Evolutionary conservation across 23 red algal species (phyloP), one percentile per base, ranked within the genome.

Genomic region (Agarophyton chilense): DNA sequence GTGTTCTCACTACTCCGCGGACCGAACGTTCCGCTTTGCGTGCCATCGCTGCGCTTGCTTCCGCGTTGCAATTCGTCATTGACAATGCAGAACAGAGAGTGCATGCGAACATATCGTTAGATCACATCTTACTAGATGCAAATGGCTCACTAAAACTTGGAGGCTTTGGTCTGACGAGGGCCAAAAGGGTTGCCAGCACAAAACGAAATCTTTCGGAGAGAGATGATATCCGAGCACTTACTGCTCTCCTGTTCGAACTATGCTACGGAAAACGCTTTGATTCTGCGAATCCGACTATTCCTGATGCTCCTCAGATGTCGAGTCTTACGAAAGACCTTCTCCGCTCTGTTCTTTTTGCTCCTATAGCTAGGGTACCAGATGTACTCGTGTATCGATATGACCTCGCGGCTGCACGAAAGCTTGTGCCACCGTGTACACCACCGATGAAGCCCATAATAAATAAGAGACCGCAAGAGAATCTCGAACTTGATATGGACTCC

Each of bases 151-250:
- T 60, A 16, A 87, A 61, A 36, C 52, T 87, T 14, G 82, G 38
- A 8, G 82, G 82, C 14, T 87, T 72, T 47, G 82, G 82, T 17
- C 32, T 72, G 11, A 56, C 82, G n/a, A 51, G 82, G 43, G 64
- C 82, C 2, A 47, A 72, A 39, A 51, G 82, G 28, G 77, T 80
- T 80, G 43, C 77, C 19, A 55, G 54, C 44, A 61, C 79, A 44
- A 61, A 65, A 45, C 29, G 55, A 83, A 83, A 83, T 5, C 79
- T 89, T 53, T 78, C 56, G 53, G 77, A 92, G 53, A 36, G 58
- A 26, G 79, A 92, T 64, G 89, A 92, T 65, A 77, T 92, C 61
- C 79, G 79, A 41, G 89, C 89, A 24, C 89, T 92, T 49, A 78
- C 64, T 45, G 89, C 79, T 8, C 49, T 92, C 53, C 50, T 92